phyloP scores from a whole-genome alignment of 345 rosid species.

The Brassica incana region DNA sequence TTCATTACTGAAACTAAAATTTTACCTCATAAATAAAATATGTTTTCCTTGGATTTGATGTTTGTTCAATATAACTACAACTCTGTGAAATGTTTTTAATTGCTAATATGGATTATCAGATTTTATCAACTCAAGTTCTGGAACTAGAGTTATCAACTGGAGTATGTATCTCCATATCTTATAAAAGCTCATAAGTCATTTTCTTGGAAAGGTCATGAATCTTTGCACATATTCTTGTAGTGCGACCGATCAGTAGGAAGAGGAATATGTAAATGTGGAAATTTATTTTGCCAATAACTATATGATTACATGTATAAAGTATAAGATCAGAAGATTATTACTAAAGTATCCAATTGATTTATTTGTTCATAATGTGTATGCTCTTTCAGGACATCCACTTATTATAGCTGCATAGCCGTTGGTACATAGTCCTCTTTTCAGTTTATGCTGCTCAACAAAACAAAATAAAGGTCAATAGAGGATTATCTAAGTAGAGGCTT shows the following conservation, averaged over 20 bases:
- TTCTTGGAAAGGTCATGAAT: not conserved
- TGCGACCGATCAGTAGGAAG: not conserved
- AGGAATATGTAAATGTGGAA: not conserved
- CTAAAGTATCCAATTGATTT: not conserved
- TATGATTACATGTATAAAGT: conserved; percentile 16
- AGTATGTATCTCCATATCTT: no score
- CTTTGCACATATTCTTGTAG: not conserved
- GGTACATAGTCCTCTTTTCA: conserved; percentile 15
- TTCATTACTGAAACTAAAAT: conserved; percentile 50
- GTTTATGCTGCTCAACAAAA: conserved; percentile 29
- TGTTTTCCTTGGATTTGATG: conserved; percentile 2
- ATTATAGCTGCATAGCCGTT: conserved; percentile 19
- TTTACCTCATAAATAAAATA: not conserved
- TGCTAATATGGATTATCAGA: not conserved
- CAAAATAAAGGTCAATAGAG: not conserved
- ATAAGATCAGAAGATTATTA: not conserved
- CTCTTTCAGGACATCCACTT: conserved; percentile 9
- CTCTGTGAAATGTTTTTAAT: not conserved
- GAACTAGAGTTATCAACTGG: not conserved
- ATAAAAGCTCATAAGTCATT: not conserved
- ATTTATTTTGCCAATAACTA: conserved; percentile 16
- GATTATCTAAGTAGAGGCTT: no score
- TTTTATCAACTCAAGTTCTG: not conserved
- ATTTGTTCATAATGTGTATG: not conserved
- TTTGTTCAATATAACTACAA: conserved; percentile 1